These are phyloP conservation scores for Artemisia tridentata DNA, from an alignment of 129 eudicot genomes.

Conservation along the genomic window DNA sequence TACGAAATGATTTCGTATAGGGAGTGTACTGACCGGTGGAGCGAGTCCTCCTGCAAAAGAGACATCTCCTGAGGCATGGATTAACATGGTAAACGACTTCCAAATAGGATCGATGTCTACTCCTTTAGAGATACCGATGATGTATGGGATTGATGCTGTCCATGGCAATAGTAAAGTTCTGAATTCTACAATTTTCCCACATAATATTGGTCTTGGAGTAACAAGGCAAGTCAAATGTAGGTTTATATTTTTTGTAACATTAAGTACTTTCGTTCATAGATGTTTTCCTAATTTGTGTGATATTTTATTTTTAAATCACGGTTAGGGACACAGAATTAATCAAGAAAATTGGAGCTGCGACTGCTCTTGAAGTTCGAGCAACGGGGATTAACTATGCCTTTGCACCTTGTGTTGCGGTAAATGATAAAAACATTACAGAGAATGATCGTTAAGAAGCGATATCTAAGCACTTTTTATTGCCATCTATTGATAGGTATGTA, in stretches of 20 bases:
- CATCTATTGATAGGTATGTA: slow-evolving; percentile 53
- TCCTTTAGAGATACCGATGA: slow-evolving; percentile 83
- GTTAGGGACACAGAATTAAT: slow-evolving; percentile 72
- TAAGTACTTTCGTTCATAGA: not conserved
- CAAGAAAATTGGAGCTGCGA: slow-evolving; percentile 75
- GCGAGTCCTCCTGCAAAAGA: slow-evolving; percentile 70
- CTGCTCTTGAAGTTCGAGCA: slow-evolving; percentile 82
- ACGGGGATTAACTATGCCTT: slow-evolving; percentile 79
- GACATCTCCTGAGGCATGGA: slow-evolving; percentile 66
- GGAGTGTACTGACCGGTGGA: slow-evolving; percentile 84
- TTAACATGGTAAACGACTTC: slow-evolving; percentile 69
- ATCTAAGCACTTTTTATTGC: slow-evolving; percentile 1
- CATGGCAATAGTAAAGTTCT: slow-evolving; percentile 81
- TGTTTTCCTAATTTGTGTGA: not conserved
- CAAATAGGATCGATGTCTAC: slow-evolving; percentile 73
- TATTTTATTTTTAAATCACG: not conserved
- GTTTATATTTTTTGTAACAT: not conserved
- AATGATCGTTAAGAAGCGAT: not conserved
- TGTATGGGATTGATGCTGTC: slow-evolving; percentile 88
- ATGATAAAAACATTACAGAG: not conserved
- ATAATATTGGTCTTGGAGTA: slow-evolving; percentile 84
- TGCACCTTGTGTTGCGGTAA: slow-evolving; percentile 93
- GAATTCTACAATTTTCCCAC: slow-evolving; percentile 85
- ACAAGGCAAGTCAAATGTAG: slow-evolving; percentile 54
- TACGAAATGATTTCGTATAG: slow-evolving; percentile 24